Evolutionary conservation across 306 rosid species (phyloP).

Genomic region (Mimosa pudica): DNA sequence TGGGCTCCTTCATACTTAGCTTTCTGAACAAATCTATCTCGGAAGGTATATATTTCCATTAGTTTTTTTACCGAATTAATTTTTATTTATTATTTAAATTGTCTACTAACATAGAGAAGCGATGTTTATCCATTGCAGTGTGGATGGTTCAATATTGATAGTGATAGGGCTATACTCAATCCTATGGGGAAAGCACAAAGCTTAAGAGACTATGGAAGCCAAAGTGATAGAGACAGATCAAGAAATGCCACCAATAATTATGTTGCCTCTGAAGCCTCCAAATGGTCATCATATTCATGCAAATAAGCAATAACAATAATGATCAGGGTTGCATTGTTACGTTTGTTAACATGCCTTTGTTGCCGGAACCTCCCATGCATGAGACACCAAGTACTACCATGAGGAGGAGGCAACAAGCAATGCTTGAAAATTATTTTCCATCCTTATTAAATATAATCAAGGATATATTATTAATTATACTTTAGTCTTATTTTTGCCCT

Average conservation of each 20-base stretch:
- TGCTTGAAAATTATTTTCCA: constrained; percentile 24
- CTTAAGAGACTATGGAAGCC: constrained; percentile 43
- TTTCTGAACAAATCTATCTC: constrained; percentile 76
- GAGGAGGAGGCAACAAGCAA: constrained; percentile 11
- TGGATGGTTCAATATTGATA: constrained; percentile 66
- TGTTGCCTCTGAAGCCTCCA: constrained; percentile 50
- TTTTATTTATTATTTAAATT: too few species aligned
- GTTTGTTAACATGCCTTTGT: constrained; percentile 35
- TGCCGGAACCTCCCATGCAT: constrained; percentile 25
- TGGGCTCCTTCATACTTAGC: constrained; percentile 72
- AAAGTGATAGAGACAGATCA: constrained; percentile 40
- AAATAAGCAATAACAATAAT: too few species aligned
- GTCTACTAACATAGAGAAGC: neutral
- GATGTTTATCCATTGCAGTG: constrained; percentile 37
- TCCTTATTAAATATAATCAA: neutral
- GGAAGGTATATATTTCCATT: constrained; percentile 60
- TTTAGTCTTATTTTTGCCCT: neutral
- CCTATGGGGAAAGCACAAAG: constrained; percentile 88
- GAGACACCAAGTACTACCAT: constrained; percentile 29
- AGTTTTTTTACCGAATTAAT: neutral
- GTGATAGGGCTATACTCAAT: constrained; percentile 78
- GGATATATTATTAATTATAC: neutral
- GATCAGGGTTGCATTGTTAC: constrained; percentile 30
- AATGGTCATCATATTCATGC: neutral
- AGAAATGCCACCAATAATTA: constrained; percentile 46